Percentiles rank a stretch among this genome's conserved stretches.
These are phyloP conservation scores for Aspergillus piperis DNA, from an alignment of 2,329 filamentous ascomycete genomes.

Conservation along the genomic window DNA sequence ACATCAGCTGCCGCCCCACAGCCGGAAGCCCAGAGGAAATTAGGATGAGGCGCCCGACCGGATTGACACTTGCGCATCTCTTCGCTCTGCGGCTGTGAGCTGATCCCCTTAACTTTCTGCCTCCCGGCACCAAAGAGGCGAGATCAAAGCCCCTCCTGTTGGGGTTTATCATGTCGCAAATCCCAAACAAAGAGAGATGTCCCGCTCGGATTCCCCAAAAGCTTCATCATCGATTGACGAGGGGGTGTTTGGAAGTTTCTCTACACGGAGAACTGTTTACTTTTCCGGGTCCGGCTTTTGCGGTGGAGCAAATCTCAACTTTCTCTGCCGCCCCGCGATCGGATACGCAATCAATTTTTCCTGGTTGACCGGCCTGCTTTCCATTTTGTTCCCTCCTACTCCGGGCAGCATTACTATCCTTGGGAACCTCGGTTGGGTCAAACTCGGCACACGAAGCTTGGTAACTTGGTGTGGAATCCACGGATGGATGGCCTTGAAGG, in stretches of 20 bases:
- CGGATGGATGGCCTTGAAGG: neutral
- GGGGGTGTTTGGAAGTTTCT: slow-evolving; percentile 24
- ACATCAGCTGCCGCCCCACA: slow-evolving; percentile 14
- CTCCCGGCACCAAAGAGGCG: neutral
- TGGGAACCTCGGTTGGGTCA: neutral
- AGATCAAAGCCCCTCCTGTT: neutral
- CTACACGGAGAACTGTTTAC: slow-evolving; percentile 24
- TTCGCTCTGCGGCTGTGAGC: neutral
- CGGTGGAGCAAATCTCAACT: slow-evolving; percentile 17
- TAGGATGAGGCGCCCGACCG: slow-evolving; percentile 12
- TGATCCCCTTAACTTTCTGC: neutral
- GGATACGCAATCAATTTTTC: slow-evolving; percentile 7
- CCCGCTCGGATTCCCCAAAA: too few species aligned
- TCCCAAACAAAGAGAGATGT: too few species aligned
- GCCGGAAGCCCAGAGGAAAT: slow-evolving; percentile 3
- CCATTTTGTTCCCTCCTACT: neutral
- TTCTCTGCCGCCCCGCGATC: slow-evolving; percentile 18
- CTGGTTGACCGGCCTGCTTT: neutral
- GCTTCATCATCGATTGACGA: neutral
- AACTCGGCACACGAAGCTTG: slow-evolving; percentile 1
- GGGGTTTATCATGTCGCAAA: neutral
- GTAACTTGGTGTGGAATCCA: neutral
- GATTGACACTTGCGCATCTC: neutral
- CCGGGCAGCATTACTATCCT: neutral
- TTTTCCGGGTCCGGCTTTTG: slow-evolving; percentile 14